Base-by-base conservation (phyloP, 1,284 basidiomycete species). In the Golubevia sp. region DNA sequence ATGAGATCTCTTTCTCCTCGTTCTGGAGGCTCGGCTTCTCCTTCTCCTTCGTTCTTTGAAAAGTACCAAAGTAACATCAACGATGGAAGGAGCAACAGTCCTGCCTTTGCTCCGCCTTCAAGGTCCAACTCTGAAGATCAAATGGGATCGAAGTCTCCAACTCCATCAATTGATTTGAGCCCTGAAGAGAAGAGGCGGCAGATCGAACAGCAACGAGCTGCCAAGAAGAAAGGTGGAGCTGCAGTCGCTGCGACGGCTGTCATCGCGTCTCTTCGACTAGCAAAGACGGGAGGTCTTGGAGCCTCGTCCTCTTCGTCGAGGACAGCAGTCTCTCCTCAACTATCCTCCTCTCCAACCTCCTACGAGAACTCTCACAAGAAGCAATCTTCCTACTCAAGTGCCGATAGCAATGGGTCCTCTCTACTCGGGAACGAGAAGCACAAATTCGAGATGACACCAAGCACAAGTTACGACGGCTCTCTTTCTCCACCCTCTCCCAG, bases 181-280 rank as follows among this genome's bases (percentile, higher is more conserved):
- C 13, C 38, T 18, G 38, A 34, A 26, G 70, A 71, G 7, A 61
- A 66, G 24, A 65, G 67, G 38, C 63, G 61, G 55, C 70, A 66
- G 57, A 75, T 75, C 54, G 73, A 73, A 44, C 53, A 62, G 49
- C 73, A 75, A 60, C 57, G 73, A 20, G 70, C 63, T 21, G 71
- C 71, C 49, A 74, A 74, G 61, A 62, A 57, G 49, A 30, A 34
- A 24, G 26, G 18, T 55, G 56, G n/a, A 30, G 27, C 34, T 20
- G 56, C 56, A 18, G 26, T 30, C n/a, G 48, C 24, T 24, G 38
- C 34, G 18, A 25, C 4, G 25, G 38, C 56, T 18, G 30, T 26
- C 26, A 44, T 44, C 13, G 24, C 20, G 23, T 52, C 56, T 50
- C 48, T 52, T 30, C 11, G 27, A 25, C 18, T 26, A 26, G 44